Conservation (phyloP, 306 rosid species). For the Fragaria iinumae region DNA sequence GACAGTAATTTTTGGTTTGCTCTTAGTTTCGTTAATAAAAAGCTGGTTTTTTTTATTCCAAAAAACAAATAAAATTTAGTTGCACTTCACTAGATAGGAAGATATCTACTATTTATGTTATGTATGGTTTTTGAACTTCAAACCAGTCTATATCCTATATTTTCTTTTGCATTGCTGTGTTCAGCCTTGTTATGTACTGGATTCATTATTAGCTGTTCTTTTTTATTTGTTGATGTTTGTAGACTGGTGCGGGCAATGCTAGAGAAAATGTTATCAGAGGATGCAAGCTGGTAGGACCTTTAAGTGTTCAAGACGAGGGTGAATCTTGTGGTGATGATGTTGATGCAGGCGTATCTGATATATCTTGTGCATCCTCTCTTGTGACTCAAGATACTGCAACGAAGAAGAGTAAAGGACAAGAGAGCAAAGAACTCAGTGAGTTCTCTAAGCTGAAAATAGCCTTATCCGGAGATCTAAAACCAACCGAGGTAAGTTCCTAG, state of each 20-base stretch:
- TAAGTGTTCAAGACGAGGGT: constrained; percentile 24
- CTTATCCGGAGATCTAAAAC: constrained; percentile 57
- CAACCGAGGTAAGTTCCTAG: constrained; percentile 60
- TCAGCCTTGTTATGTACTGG: constrained; percentile 21
- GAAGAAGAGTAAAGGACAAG: constrained; percentile 28
- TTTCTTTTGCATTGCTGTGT: background rate
- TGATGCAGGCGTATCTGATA: constrained; percentile 22
- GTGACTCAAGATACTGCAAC: constrained; percentile 25
- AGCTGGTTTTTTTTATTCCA: background rate
- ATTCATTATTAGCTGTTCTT: constrained; percentile 26
- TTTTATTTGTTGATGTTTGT: constrained; percentile 34
- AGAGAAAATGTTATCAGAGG: constrained; percentile 56
- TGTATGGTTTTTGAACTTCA: background rate
- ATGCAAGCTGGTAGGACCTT: constrained; percentile 21
- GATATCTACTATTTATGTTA: background rate
- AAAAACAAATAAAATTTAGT: no score
- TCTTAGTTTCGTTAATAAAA: background rate
- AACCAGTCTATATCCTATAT: background rate
- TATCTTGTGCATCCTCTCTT: constrained; percentile 17
- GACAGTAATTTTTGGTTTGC: background rate
- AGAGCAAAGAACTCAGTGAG: constrained; percentile 25
- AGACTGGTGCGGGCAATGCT: constrained; percentile 34
- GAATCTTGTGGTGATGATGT: constrained; percentile 38
- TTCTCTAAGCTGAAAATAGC: constrained; percentile 33
- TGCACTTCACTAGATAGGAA: background rate